Percentiles rank a stretch among this genome's conserved stretches.
These are phyloP conservation scores for Nemania abortiva DNA, from an alignment of 2,329 filamentous ascomycete species.

Conservation along the genomic window DNA sequence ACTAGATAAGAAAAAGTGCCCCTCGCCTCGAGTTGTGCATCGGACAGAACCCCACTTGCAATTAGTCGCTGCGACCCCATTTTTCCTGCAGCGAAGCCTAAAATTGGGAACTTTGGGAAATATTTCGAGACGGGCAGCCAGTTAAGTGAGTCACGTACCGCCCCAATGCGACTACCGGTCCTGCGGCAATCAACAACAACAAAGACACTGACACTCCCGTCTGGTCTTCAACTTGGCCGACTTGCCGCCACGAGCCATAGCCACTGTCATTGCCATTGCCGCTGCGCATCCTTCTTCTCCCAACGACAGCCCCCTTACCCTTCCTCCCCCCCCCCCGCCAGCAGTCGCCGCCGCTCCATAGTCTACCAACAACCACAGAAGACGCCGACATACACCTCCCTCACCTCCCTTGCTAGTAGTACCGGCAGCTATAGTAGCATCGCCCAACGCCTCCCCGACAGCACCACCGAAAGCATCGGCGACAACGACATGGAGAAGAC, in stretches of 20 bases:
- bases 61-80: conserved; percentile 27
- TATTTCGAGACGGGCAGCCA: conserved; percentile 34
- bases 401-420: no score
- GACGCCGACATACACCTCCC: no score
- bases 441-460: background rate
- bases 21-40: conserved; percentile 38
- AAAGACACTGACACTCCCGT: conserved; percentile 32
- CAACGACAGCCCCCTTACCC: no score
- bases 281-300: background rate
- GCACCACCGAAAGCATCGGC: background rate
- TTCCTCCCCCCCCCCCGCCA: no score
- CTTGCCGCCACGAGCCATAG: conserved; percentile 6
- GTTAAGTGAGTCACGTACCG: conserved; percentile 39
- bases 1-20: conserved; percentile 25
- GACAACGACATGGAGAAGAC: conserved; percentile 28
- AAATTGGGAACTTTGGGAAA: conserved; percentile 20
- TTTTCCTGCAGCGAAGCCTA: conserved; percentile 30
- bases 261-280: background rate
- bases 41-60: conserved; percentile 30
- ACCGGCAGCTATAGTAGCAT: no score
- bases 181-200: conserved; percentile 16
- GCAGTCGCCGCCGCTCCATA: no score
- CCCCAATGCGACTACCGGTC: conserved; percentile 37
- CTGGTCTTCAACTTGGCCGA: background rate
- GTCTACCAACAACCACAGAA: no score